Evolutionary conservation across 768 basidiomycete species (phyloP), one percentile per base, ranked within the genome.

Genomic region (Amanita phalloides): DNA sequence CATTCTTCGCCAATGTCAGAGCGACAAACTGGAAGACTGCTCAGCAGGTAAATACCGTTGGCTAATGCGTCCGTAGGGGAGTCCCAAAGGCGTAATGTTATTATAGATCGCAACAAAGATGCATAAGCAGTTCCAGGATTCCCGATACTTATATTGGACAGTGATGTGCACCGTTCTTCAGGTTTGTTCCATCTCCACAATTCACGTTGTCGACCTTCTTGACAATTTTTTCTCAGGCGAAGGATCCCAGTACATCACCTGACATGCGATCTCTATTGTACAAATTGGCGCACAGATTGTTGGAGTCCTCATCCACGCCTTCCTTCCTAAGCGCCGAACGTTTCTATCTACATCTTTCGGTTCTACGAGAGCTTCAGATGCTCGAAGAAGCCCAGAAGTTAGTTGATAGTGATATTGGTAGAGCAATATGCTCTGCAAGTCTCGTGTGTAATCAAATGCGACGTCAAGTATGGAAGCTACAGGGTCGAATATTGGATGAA

Each of bases 21-120:
- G 79, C 84, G 30, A 76, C 76, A 13, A 82, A 86, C 57, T 92
- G 90, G 90, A 92, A 90, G 64, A 77, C 82, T 42, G 88, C 86
- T 21, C 90, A 92, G 63, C 83, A 84, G 72, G 88, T 86, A 58
- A 51, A 62, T 39, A 30, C 17, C 30, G 17, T 36, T 23, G n/a
- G 17, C 51, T 48, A 47, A 25, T 33, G 8, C 28, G 32, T 32
- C 32, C 32, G 17, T 2, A 26, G 33, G 39, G 14, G 36, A 41
- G 36, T 26, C 23, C 25, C 48, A 14, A 44, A n/a, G 25, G 56
- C 55, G 9, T 41, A 11, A 43, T 23, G 17, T 42, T 42, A 51
- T 52, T 39, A 50, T 46, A 91, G 89, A 73, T 90, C 51, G 81
- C 89, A 20, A 84, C 84, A 4, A 83, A 80, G 61, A 80, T 92